Evolutionary conservation across 768 basidiomycete species (phyloP), one percentile per base, ranked within the genome.

Genomic region (Pleurotus citrinopileatus): DNA sequence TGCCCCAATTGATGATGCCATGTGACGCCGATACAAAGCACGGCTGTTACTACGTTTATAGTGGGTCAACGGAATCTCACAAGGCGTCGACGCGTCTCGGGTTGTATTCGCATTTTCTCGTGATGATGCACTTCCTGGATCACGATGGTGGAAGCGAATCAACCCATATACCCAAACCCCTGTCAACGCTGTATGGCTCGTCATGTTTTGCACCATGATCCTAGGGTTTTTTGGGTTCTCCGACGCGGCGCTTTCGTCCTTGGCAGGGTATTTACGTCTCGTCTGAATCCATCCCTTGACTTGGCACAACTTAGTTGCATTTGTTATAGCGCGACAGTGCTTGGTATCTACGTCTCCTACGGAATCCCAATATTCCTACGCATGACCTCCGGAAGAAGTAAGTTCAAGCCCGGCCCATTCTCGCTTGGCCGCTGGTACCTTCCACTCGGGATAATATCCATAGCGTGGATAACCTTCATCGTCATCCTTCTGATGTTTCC

Each of bases 31-130:
- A 6, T 46, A 2, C 40, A 26, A 26, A 36, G 4, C 17, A 19
- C 10, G 25, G 7, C 13, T 55, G 13, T 36, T 13, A 8, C 20
- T 20, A 12, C 2, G 20, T 26, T 27, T 10, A 55, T 55, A 83
- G 82, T 83, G 76, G 60, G 80, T 83, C 19, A 83, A 82, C 1
- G 84, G 83, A 1, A 82, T 84, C 4, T 80, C 84, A 4, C 83
- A 85, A 61, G 81, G 77, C 15, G 82, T 85, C 12, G 83, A 85
- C 56, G 83, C 83, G 9, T 84, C 82, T 13, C 79, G 83, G 4
- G 83, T 85, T 40, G 72, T 85, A 34, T 85, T 83, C 45, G 83
- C 83, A 3, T 81, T 85, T 57, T 82, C 83, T 8, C 65, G 74
- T 8, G 74, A 74, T 42, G 62, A 71, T 42, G 73, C 69, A 10